Conservation (phyloP, 768 basidiomycete genomes). For the Tricholoma furcatifolium region DNA sequence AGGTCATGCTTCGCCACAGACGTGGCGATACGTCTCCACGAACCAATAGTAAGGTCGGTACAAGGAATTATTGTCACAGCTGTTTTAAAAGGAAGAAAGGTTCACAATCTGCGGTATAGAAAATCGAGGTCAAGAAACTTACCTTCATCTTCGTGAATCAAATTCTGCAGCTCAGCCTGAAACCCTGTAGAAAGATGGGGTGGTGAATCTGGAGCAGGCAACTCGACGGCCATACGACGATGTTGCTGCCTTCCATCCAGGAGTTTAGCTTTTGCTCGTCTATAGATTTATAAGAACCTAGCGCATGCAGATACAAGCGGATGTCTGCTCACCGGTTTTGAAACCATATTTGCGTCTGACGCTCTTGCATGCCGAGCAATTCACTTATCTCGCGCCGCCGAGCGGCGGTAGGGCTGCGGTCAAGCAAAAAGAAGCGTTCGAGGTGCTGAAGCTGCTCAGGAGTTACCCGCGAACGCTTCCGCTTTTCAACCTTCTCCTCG, state of each 20-base stretch:
- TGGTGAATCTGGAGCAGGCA: constrained; percentile 43
- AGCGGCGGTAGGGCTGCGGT: constrained; percentile 71
- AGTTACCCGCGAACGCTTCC: constrained; percentile 77
- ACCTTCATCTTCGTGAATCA: constrained; percentile 82
- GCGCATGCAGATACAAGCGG: neutral
- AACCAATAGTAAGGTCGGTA: constrained; percentile 70
- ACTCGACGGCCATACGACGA: constrained; percentile 31
- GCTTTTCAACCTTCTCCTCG: constrained; percentile 64
- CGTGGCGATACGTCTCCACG: constrained; percentile 73
- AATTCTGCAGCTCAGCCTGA: constrained; percentile 57
- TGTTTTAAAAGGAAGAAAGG: constrained; percentile 22
- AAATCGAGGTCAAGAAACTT: constrained; percentile 27
- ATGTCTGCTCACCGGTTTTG: constrained; percentile 64
- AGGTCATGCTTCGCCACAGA: constrained; percentile 58
- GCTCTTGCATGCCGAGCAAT: constrained; percentile 77
- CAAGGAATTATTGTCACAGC: constrained; percentile 79
- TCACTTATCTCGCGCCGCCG: constrained; percentile 74
- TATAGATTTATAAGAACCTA: constrained; percentile 27
- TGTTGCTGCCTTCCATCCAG: constrained; percentile 55
- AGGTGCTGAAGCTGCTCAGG: constrained; percentile 78
- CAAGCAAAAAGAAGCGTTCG: constrained; percentile 65
- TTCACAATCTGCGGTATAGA: constrained; percentile 1
- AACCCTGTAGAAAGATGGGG: constrained; percentile 51
- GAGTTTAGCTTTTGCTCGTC: constrained; percentile 81
- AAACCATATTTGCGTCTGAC: constrained; percentile 90